These are phyloP conservation scores for Grammothele lineata DNA, from an alignment of 768 basidiomycete species.

Conservation along the genomic window DNA sequence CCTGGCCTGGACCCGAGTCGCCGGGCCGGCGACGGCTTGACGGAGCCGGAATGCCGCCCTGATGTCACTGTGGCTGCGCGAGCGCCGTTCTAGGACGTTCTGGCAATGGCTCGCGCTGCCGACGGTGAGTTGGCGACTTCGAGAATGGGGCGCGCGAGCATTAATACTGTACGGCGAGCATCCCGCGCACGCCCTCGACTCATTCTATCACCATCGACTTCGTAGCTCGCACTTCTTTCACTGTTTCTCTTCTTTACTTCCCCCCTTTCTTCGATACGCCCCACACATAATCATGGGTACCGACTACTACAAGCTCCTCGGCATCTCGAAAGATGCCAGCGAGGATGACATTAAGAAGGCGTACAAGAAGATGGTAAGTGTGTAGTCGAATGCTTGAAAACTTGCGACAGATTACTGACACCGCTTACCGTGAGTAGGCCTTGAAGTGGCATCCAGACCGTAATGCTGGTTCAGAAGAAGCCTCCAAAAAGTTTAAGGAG, in stretches of 20 bases:
- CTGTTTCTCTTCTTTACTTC: too few relatives aligned
- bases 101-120: conserved; percentile 8
- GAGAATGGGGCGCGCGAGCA: neutral
- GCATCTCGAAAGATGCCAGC: conserved; percentile 62
- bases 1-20: too few relatives aligned
- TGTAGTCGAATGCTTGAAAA: too few relatives aligned
- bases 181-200: neutral
- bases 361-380: conserved; percentile 85
- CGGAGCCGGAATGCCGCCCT: conserved; percentile 4
- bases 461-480: conserved; percentile 80
- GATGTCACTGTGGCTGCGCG: conserved; percentile 14
- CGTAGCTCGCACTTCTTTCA: neutral
- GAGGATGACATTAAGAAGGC: conserved; percentile 92
- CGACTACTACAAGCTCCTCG: conserved; percentile 88
- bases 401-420: too few relatives aligned
- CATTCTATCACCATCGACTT: conserved; percentile 8
- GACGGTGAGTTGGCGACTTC: neutral
- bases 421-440: conserved; percentile 59
- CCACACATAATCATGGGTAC: conserved; percentile 57
- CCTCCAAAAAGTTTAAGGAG: conserved; percentile 90
- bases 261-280: neutral
- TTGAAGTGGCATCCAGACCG: conserved; percentile 96
- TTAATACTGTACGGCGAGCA: conserved; percentile 4
- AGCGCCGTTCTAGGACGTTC: conserved; percentile 33
- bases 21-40: too few relatives aligned